Evolutionary conservation across 1,139 yeast species (phyloP).

Genomic region (Yamadazyma atmosphaerica): DNA sequence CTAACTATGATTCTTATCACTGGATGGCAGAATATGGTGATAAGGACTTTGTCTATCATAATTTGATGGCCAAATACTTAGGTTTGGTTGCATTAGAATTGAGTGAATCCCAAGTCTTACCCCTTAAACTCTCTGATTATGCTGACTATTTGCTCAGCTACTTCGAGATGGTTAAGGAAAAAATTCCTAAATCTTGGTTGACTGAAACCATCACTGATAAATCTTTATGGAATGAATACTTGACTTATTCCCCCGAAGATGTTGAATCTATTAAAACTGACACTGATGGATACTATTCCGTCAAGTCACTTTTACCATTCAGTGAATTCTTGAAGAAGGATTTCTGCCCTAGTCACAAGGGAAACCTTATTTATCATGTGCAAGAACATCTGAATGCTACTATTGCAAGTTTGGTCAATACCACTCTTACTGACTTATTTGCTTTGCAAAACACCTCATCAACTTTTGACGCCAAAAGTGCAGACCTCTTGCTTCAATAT

Average conservation of each 20-base stretch:
- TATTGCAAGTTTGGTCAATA: constrained; percentile 27
- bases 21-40: constrained; percentile 62
- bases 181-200: constrained; percentile 38
- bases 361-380: constrained; percentile 12
- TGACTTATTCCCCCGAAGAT: constrained; percentile 21
- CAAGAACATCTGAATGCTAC: constrained; percentile 19
- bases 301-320: constrained; percentile 20
- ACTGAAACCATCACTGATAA: constrained; percentile 17
- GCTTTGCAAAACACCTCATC: constrained; percentile 26
- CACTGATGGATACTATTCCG: constrained; percentile 25
- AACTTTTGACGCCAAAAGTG: constrained; percentile 38
- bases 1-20: constrained; percentile 56
- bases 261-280: constrained; percentile 20
- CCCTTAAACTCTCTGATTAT: constrained; percentile 38
- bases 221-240: constrained; percentile 19
- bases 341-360: constrained; percentile 12
- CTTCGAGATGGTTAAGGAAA: constrained; percentile 26
- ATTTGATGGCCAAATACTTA: constrained; percentile 56
- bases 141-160: constrained; percentile 31
- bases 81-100: constrained; percentile 56
- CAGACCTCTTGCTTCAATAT: constrained; percentile 33
- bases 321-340: constrained; percentile 21
- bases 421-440: constrained; percentile 27
- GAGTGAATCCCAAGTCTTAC: constrained; percentile 54
- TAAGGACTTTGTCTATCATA: constrained; percentile 53